Evolutionary conservation across 805 yeast species (phyloP).

Genomic region (Candida germanica): DNA sequence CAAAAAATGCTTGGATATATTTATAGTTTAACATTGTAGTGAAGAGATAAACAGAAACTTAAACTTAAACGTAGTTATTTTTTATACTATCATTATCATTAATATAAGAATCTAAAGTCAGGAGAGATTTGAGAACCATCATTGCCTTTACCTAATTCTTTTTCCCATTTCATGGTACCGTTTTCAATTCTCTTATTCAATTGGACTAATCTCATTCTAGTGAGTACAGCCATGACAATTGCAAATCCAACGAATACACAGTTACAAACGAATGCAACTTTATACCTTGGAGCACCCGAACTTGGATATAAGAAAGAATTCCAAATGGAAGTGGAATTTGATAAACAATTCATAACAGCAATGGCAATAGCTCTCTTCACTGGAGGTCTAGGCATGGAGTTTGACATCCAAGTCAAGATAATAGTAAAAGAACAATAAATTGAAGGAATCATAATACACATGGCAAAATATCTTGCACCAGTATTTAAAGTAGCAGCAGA

Average conservation of each 20-base stretch:
- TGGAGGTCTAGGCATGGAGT: constrained; percentile 56
- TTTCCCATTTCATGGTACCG: constrained; percentile 50
- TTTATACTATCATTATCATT: constrained; percentile 6
- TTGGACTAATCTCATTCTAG: constrained; percentile 35
- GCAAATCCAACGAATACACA: constrained; percentile 45
- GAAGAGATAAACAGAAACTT: background rate
- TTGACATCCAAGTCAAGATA: constrained; percentile 54
- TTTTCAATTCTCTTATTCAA: constrained; percentile 42
- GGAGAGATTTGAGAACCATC: constrained; percentile 41
- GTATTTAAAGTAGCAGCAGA: constrained; percentile 49
- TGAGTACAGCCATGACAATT: constrained; percentile 34
- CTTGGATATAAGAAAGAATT: constrained; percentile 50
- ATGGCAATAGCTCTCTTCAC: constrained; percentile 57
- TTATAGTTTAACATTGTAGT: background rate
- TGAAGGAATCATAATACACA: constrained; percentile 58
- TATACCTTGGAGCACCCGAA: constrained; percentile 44
- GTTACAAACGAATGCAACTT: constrained; percentile 47
- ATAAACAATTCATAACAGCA: constrained; percentile 54
- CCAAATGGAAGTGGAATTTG: constrained; percentile 57
- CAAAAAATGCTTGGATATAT: background rate
- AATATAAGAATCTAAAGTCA: constrained; percentile 42
- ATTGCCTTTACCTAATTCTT: constrained; percentile 45
- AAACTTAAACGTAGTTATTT: background rate
- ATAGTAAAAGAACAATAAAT: constrained; percentile 53
- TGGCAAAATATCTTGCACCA: constrained; percentile 57